Evolutionary conservation across 2,329 filamentous ascomycete genomes (phyloP), one percentile per base, ranked within the genome.

Genomic region (Phialophora tarda): DNA sequence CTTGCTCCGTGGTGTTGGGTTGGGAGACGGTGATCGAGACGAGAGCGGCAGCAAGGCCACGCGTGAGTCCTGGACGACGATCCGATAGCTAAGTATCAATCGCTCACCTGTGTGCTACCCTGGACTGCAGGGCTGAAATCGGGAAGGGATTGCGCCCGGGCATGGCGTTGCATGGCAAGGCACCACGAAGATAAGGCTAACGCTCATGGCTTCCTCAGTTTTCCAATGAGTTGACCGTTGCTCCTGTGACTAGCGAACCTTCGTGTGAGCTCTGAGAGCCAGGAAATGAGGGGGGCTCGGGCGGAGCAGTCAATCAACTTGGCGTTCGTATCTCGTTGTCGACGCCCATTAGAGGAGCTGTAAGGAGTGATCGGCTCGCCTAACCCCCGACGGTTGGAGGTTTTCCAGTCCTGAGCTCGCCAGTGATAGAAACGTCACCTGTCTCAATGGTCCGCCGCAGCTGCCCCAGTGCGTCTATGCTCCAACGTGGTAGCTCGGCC

Each of bases 11-110:
- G 21, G 17, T 44, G 38, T 21, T n/a, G 17, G 30, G 17, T 21
- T 21, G 1, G 38, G n/a, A 4, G 38, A 41, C 38, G 17, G 17
- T 44, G 38, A n/a, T 21, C 17, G 17, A 7, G 38, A 44, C 17
- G 17, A n/a, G 17, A 3, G 14, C 17, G 7, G 38, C 38, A 44
- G 38, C 14, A 21, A 44, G 38, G 38, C 10, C 38, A 34, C 32
- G 32, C 32, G 1, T n/a, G 14, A 7, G 38, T n/a, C 1, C 3
- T 8, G 17, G 38, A n/a, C 38, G 38, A 21, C 38, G 17, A 44
- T 44, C 38, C 38, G 38, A 44, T n/a, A 44, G 38, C 38, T 17
- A n/a, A n/a, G n/a, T n/a, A 44, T 44, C 38, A n/a, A 44, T 44
- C 38, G 14, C 17, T 44, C 38, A 44, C 38, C 38, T 44, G 17